Evolutionary conservation across 441 rosid genomes (phyloP), one percentile per base, ranked within the genome.

Genomic region (Populus hybrid): DNA sequence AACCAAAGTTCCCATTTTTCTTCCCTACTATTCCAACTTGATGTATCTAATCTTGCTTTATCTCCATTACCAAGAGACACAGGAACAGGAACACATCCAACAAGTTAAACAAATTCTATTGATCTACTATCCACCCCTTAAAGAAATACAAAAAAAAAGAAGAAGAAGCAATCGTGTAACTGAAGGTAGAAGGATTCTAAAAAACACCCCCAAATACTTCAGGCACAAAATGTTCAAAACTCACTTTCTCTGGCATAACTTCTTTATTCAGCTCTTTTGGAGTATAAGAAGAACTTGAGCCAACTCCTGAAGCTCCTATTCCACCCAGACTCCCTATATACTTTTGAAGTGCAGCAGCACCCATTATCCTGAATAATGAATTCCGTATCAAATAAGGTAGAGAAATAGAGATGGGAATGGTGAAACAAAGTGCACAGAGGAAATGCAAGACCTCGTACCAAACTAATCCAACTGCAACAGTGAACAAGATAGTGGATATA

Each of bases 261-360:
- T 96, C 98, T 87, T 93, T 94, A 86, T 94, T 96, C 82, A 90
- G 75, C 72, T 96, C 99, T 85, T 96, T 96, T 50, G 99, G 93
- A 69, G 97, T 32, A 85, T 91, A 94, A 69, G 97, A 94, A 82
- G 98, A 93, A 84, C 93, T 90, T 40, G 99, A 96, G 75, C 99
- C 98, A 82, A 94, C 98, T 72, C 99, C 98, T 59, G 99, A 94
- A 79, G 98, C 74, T 84, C 98, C 99, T 74, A 95, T 94, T 76
- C 99, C 98, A 83, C 98, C 98, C 74, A 93, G 84, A 87, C 96
- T 90, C 74, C 96, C 99, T 74, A 93, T 84, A 82, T 94, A 96
- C 87, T 90, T 94, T 80, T 93, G 97, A 77, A 94, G 94, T 36
- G 98, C 98, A 78, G 97, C 87, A 73, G 96, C 94, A 85, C 98